A percentile compares a stretch with the other conserved stretches of the same genome.
These are phyloP conservation scores for Verticillium longisporum DNA, from an alignment of 2,329 filamentous ascomycete species.

Conservation along the genomic window DNA sequence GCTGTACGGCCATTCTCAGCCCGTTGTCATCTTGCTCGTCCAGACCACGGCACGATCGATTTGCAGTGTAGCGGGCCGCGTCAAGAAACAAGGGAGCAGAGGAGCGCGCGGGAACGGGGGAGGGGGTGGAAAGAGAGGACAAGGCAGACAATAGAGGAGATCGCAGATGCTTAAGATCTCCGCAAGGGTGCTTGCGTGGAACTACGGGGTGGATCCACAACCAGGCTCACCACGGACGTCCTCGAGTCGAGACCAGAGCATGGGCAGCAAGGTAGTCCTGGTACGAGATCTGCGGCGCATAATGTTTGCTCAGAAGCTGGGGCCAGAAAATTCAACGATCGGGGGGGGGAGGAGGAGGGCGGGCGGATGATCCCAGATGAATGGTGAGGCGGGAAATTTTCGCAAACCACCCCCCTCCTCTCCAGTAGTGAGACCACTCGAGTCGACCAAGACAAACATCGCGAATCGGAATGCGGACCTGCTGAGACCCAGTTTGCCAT, in stretches of 20 bases:
- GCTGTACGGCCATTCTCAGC: constrained; percentile 26
- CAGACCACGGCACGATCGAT: neutral
- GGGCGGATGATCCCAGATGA: neutral
- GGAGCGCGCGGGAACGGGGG: neutral
- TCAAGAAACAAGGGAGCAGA: neutral
- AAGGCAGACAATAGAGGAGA: neutral
- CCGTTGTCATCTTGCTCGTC: neutral
- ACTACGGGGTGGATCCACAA: neutral
- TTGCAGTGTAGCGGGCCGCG: neutral
- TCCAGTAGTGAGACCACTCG: neutral
- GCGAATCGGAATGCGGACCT: neutral
- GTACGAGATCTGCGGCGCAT: constrained; percentile 3
- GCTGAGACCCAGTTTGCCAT: neutral
- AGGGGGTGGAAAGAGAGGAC: neutral
- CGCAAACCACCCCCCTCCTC: neutral
- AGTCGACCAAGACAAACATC: neutral
- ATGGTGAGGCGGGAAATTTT: neutral
- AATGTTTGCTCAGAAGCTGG: neutral
- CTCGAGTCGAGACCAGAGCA: neutral
- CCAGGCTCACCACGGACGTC: neutral
- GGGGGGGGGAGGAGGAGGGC: neutral
- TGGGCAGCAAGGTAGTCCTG: neutral
- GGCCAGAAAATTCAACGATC: neutral
- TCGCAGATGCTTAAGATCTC: constrained; percentile 1
- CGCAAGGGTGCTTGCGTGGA: neutral